These are phyloP conservation scores for Tylopilus intermedius DNA, from an alignment of 768 basidiomycete species.

Conservation along the genomic window DNA sequence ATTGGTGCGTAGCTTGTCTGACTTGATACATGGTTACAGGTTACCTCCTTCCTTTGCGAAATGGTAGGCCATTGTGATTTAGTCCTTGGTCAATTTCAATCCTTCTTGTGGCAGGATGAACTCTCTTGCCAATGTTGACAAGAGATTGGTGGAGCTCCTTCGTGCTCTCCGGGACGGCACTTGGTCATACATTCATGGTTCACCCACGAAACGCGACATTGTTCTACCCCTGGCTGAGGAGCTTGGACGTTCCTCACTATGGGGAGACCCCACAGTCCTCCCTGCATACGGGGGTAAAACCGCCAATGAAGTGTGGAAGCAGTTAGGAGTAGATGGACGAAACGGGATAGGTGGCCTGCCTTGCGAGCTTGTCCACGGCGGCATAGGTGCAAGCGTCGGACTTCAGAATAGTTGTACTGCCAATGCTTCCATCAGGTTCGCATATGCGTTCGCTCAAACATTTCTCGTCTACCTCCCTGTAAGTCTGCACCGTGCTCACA, in stretches of 20 bases:
- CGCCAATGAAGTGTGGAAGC: constrained; percentile 53
- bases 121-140: constrained; percentile 63
- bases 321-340: constrained; percentile 49
- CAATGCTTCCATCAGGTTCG: constrained; percentile 51
- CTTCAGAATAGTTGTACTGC: constrained; percentile 53
- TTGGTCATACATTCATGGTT: constrained; percentile 57
- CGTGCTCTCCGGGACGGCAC: constrained; percentile 47
- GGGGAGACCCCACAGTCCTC: constrained; percentile 57
- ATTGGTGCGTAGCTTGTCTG: not conserved
- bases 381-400: constrained; percentile 42
- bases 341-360: constrained; percentile 64
- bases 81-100: not conserved
- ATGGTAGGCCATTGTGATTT: constrained; percentile 38
- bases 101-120: constrained; percentile 44
- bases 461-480: constrained; percentile 70
- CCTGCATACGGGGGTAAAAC: constrained; percentile 58
- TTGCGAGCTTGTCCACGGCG: constrained; percentile 68
- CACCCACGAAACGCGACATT: constrained; percentile 36
- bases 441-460: constrained; percentile 57
- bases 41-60: constrained; percentile 49
- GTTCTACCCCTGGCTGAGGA: constrained; percentile 45
- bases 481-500: constrained; percentile 24
- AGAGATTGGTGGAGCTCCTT: constrained; percentile 50
- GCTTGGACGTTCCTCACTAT: constrained; percentile 53
- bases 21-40: constrained; percentile 21